Percentiles rank a stretch among this genome's conserved stretches.
Evolutionary conservation across 2,329 filamentous ascomycete species (phyloP).

Genomic region (Colletotrichum lini): DNA sequence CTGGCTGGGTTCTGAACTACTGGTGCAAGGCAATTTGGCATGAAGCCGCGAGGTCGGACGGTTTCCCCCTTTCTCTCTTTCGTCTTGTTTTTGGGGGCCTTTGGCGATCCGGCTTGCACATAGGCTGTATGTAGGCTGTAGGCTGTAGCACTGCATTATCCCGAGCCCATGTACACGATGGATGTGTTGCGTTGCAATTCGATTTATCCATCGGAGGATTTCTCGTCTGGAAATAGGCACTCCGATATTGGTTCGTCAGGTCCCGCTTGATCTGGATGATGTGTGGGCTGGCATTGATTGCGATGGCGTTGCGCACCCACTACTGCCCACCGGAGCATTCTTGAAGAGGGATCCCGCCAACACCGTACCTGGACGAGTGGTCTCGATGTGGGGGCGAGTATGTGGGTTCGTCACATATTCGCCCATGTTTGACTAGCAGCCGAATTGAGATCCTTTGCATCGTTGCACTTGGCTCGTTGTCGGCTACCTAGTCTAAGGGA

Average conservation of each 20-base stretch:
- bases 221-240: conserved; percentile 29
- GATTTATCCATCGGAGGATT: conserved; percentile 35
- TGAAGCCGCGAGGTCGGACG: too few relatives aligned
- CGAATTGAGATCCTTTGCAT: conserved; percentile 21
- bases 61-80: too few relatives aligned
- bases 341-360: conserved; percentile 24
- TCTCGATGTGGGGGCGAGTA: conserved; percentile 4
- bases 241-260: conserved; percentile 25
- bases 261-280: conserved; percentile 23
- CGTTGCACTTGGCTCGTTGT: conserved; percentile 30
- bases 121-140: neutral
- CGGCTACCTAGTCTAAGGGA: conserved; percentile 12
- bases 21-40: too few relatives aligned
- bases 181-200: conserved; percentile 29
- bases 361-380: conserved; percentile 17
- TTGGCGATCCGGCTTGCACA: neutral
- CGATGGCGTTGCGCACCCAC: conserved; percentile 29
- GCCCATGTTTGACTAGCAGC: conserved; percentile 38
- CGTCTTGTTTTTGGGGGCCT: neutral
- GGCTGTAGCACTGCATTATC: too few relatives aligned
- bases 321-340: conserved; percentile 8
- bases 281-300: conserved; percentile 21
- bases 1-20: too few relatives aligned
- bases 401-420: conserved; percentile 25
- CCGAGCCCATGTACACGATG: too few relatives aligned